phyloP scores from a whole-genome alignment of 352 stramenopile genomes.

The Phytopythium aichiense region DNA sequence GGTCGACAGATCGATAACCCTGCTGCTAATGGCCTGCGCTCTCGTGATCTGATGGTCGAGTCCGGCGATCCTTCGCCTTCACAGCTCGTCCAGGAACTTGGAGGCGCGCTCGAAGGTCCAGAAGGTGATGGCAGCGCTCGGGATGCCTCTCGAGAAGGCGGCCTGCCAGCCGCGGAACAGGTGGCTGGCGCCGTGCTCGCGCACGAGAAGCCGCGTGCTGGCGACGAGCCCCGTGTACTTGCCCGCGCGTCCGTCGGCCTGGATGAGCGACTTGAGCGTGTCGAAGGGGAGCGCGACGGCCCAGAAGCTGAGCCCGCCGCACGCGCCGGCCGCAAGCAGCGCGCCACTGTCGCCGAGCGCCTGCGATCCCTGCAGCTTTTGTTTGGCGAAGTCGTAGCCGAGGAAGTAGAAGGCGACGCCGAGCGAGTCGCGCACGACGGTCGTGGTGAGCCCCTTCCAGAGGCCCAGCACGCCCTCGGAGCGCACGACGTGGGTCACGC shows the following conservation, averaged over 20 bases:
- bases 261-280: slow-evolving; percentile 81
- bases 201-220: slow-evolving; percentile 36
- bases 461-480: slow-evolving; percentile 55
- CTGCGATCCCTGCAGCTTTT: slow-evolving; percentile 18
- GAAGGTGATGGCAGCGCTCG: slow-evolving; percentile 78
- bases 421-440: slow-evolving; percentile 76
- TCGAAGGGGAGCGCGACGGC: slow-evolving; percentile 80
- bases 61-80: too few species aligned
- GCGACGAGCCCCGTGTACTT: slow-evolving; percentile 44
- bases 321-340: slow-evolving; percentile 63
- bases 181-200: slow-evolving; percentile 49
- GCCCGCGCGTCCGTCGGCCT: slow-evolving; percentile 46
- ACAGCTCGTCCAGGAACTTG: slow-evolving; percentile 39
- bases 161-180: slow-evolving; percentile 80
- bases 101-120: slow-evolving; percentile 70
- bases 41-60: too few species aligned
- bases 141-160: slow-evolving; percentile 71
- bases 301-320: slow-evolving; percentile 83
- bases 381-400: slow-evolving; percentile 73
- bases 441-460: slow-evolving; percentile 74
- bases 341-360: slow-evolving; percentile 40
- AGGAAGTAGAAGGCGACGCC: slow-evolving; percentile 86
- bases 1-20: neutral
- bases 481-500: slow-evolving; percentile 50
- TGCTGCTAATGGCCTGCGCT: neutral